Evolutionary conservation across 2,329 filamentous ascomycete genomes (phyloP).

Genomic region (Fonsecaea erecta): DNA sequence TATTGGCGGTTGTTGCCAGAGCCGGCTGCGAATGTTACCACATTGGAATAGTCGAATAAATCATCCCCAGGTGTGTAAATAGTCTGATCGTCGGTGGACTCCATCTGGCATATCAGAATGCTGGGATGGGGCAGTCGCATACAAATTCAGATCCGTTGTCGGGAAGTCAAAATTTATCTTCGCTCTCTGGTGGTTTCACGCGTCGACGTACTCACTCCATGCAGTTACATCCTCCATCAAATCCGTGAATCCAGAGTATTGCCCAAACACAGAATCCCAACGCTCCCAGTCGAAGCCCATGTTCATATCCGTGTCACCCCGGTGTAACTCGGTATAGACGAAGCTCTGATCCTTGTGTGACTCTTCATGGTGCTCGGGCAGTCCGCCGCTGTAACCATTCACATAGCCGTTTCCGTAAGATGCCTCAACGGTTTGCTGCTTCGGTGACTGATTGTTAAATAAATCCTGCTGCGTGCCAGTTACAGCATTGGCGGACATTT

Average conservation of each 20-base stretch:
- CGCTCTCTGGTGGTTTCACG: not conserved
- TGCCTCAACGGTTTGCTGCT: not conserved
- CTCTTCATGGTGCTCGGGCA: conserved; percentile 1
- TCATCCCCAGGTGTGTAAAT: not conserved
- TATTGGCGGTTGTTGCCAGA: not conserved
- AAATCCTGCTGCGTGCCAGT: not conserved
- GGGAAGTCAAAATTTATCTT: not conserved
- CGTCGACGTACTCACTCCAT: conserved; percentile 24
- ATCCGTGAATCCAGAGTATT: conserved; percentile 42
- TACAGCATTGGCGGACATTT: not conserved
- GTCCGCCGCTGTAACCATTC: not conserved
- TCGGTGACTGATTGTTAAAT: not conserved
- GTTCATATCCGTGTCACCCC: conserved; percentile 28
- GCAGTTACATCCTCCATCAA: conserved; percentile 33
- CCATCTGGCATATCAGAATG: not conserved
- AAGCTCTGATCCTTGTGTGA: conserved; percentile 4
- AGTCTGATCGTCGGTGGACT: not conserved
- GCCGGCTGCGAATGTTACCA: conserved; percentile 10
- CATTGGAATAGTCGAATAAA: conserved; percentile 19
- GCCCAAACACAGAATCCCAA: conserved; percentile 56
- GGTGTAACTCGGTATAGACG: conserved; percentile 1
- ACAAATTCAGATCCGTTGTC: not conserved
- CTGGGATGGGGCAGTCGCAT: not conserved
- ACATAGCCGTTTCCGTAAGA: not conserved
- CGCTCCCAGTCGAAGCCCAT: conserved; percentile 56